Conservation (phyloP, 129 eudicot genomes). For the Arctium lappa region DNA sequence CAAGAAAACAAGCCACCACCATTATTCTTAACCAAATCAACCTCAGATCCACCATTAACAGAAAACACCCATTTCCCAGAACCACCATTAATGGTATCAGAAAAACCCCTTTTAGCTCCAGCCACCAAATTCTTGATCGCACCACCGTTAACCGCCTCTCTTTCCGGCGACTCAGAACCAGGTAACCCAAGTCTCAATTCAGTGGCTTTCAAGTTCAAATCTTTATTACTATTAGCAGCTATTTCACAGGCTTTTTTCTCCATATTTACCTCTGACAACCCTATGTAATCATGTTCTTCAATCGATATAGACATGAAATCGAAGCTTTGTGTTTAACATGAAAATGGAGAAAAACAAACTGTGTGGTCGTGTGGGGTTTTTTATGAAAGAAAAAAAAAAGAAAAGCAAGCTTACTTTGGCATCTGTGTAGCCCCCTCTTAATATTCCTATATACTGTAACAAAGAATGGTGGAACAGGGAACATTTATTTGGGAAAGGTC, state of each 20-base stretch:
- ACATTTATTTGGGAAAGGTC: conserved; percentile 17
- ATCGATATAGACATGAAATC: conserved; percentile 33
- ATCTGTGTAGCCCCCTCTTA: conserved; percentile 30
- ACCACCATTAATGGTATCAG: conserved; percentile 46
- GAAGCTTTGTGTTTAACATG: neutral
- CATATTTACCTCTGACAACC: conserved; percentile 43
- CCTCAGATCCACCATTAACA: conserved; percentile 53
- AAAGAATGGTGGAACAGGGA: conserved; percentile 31
- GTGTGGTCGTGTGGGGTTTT: conserved; percentile 14
- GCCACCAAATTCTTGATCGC: conserved; percentile 36
- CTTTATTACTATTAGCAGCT: neutral
- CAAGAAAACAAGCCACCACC: conserved; percentile 38
- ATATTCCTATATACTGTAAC: conserved; percentile 32
- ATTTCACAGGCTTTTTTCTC: conserved; percentile 37
- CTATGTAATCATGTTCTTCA: conserved; percentile 55
- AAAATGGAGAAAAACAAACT: neutral
- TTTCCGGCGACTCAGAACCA: conserved; percentile 72
- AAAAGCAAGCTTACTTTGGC: conserved; percentile 24
- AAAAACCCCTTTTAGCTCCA: conserved; percentile 69
- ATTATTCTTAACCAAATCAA: conserved; percentile 38
- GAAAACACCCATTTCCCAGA: conserved; percentile 58
- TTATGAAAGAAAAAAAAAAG: neutral
- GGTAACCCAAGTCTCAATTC: conserved; percentile 86
- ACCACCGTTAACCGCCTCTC: conserved; percentile 26
- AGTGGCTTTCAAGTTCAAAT: conserved; percentile 70